Evolutionary conservation across 192 early-diverging fungal species (phyloP).

Genomic region (Lobosporangium transversale): DNA sequence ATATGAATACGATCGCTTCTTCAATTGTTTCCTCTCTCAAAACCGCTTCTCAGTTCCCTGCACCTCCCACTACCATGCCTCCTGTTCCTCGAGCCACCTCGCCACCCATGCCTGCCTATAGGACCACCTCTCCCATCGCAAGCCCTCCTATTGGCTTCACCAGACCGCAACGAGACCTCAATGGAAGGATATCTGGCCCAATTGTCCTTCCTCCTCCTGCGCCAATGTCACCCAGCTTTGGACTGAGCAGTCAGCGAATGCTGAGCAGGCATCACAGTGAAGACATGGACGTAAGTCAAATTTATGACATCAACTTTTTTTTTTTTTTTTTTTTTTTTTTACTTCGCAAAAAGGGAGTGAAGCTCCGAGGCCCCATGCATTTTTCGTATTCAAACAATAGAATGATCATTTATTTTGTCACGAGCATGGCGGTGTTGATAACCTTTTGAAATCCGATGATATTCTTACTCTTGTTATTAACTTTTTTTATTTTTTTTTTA

Average conservation of each 20-base stretch:
- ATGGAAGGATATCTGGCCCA: constrained; percentile 27
- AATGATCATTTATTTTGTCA: no score
- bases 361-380: constrained; percentile 2
- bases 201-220: constrained; percentile 32
- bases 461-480: neutral
- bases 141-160: neutral
- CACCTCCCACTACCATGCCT: constrained; percentile 1
- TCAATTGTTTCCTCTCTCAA: neutral
- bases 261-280: constrained; percentile 14
- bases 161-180: constrained; percentile 6
- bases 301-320: no score
- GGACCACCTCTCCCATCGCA: constrained; percentile 15
- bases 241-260: constrained; percentile 26
- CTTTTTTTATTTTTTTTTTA: neutral
- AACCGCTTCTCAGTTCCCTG: constrained; percentile 1
- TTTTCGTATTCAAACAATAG: constrained; percentile 6
- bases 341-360: no score
- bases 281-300: constrained; percentile 41
- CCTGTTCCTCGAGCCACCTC: constrained; percentile 2
- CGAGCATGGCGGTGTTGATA: no score
- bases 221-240: constrained; percentile 32
- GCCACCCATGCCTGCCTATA: neutral
- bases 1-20: neutral
- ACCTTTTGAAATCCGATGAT: neutral
- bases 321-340: no score